A percentile compares a stretch with the other conserved stretches of the same genome.
Evolutionary conservation across 139 green algal species (phyloP).

Genomic region (Dunaliella sp.): DNA sequence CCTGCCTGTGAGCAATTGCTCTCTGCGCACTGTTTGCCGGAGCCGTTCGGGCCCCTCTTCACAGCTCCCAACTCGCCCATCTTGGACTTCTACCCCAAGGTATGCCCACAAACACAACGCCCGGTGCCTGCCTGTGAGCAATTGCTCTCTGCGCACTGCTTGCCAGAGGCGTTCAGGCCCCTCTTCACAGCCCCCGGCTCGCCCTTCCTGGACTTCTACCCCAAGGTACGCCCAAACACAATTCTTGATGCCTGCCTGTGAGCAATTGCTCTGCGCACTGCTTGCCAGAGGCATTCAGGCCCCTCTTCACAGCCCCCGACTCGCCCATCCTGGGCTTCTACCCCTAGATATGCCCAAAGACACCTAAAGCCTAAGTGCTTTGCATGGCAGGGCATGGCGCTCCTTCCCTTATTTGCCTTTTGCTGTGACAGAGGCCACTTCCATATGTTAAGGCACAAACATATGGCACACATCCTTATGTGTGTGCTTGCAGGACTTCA

Average conservation of each 20-base stretch:
- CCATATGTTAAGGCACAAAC: no score
- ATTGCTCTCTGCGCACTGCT: conserved; percentile 74
- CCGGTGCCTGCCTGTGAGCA: no score
- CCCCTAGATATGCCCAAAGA: conserved; percentile 48
- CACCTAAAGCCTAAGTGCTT: conserved; percentile 99
- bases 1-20: no score
- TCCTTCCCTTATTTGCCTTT: conserved; percentile 99
- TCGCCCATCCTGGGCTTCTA: conserved; percentile 98
- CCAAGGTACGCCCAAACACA: conserved; percentile 42
- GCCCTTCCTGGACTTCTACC: conserved; percentile 98
- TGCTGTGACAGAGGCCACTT: no score
- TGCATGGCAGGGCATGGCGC: conserved; percentile 92
- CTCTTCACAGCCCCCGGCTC: conserved; percentile 82
- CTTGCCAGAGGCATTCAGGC: conserved; percentile 68
- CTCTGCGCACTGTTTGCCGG: conserved; percentile 80
- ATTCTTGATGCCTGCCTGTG: no score
- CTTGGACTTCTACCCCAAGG: conserved; percentile 93
- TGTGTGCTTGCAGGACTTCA: conserved; percentile 62
- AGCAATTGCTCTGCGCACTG: conserved; percentile 74
- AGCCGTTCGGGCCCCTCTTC: conserved; percentile 74
- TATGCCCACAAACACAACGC: conserved; percentile 65
- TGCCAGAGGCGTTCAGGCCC: conserved; percentile 67
- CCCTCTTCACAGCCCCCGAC: conserved; percentile 76
- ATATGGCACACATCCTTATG: no score
- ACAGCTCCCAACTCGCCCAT: conserved; percentile 80